These are phyloP conservation scores for Penicillium egyptiacum DNA, from an alignment of 495 filamentous ascomycete genomes.

Conservation along the genomic window DNA sequence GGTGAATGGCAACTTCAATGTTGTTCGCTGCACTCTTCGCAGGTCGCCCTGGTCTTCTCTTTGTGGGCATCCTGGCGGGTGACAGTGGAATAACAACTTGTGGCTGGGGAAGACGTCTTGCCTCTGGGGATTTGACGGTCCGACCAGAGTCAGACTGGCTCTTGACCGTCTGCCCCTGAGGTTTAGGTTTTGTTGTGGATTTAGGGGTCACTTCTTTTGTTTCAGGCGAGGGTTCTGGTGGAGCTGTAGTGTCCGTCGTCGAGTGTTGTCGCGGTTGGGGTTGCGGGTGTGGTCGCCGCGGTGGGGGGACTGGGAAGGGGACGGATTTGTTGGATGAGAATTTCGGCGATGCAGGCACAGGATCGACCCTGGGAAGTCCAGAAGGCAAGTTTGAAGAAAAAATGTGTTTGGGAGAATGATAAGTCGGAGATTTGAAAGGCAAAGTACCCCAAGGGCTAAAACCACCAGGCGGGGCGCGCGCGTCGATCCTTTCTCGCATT, in stretches of 20 bases:
- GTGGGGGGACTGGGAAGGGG: not conserved
- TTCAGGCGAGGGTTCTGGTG: not conserved
- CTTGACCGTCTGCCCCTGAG: not conserved
- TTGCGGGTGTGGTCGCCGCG: not conserved
- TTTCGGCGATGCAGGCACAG: not conserved
- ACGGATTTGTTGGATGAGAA: not conserved
- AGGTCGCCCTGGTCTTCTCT: conserved; percentile 15
- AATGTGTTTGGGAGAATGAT: conserved; percentile 1
- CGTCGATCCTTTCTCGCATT: conserved; percentile 4
- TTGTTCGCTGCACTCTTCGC: conserved; percentile 16
- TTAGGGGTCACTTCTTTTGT: not conserved
- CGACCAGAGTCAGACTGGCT: not conserved
- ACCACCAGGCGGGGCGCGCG: conserved; percentile 4
- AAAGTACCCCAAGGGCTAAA: conserved; percentile 3
- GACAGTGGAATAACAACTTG: conserved; percentile 20
- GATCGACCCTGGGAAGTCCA: not conserved
- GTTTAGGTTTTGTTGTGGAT: not conserved
- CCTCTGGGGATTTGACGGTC: not conserved
- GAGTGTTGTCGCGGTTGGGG: not conserved
- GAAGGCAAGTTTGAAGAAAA: conserved; percentile 1
- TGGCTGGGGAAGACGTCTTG: conserved; percentile 3
- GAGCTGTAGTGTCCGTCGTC: not conserved
- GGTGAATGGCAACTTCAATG: conserved; percentile 14
- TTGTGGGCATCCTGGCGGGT: conserved; percentile 13
- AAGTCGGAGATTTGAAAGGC: conserved; percentile 9